Conservation (phyloP, 306 rosid species). For the Quillaja saponaria region DNA sequence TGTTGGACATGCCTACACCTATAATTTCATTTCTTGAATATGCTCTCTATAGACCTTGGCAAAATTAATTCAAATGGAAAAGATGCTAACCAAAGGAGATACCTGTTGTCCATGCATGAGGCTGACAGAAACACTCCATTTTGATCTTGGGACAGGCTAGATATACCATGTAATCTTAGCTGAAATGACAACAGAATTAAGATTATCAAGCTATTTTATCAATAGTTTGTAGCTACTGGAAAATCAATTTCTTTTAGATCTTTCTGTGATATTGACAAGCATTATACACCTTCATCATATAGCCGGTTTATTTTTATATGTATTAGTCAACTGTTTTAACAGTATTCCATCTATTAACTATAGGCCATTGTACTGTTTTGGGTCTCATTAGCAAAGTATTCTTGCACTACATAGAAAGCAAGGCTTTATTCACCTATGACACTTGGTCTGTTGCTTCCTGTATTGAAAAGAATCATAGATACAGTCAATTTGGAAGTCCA, state of each 20-base stretch:
- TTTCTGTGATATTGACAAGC: conserved; percentile 3
- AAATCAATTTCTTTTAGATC: conserved; percentile 1
- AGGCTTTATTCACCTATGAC: conserved; percentile 11
- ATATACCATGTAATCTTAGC: conserved; percentile 85
- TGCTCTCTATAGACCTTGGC: no score
- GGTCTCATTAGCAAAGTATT: no score
- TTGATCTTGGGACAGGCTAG: conserved; percentile 93
- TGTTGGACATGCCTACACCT: no score
- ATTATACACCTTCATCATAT: conserved; percentile 1
- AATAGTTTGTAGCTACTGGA: conserved; percentile 9
- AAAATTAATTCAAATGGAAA: conserved; percentile 13
- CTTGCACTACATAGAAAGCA: neutral
- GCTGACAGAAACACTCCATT: conserved; percentile 80
- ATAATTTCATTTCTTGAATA: no score
- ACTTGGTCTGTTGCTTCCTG: conserved; percentile 11
- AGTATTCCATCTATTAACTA: no score
- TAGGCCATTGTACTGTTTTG: no score
- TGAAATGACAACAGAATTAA: conserved; percentile 41
- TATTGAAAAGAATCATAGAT: conserved; percentile 18
- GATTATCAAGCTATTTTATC: conserved; percentile 8
- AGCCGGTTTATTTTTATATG: no score
- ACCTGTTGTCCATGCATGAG: conserved; percentile 96
- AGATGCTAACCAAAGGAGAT: conserved; percentile 19
- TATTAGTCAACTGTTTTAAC: no score
- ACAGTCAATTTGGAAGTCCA: conserved; percentile 4